These are phyloP conservation scores for Cordyceps sp. DNA, from an alignment of 2,329 filamentous ascomycete species.

Conservation along the genomic window DNA sequence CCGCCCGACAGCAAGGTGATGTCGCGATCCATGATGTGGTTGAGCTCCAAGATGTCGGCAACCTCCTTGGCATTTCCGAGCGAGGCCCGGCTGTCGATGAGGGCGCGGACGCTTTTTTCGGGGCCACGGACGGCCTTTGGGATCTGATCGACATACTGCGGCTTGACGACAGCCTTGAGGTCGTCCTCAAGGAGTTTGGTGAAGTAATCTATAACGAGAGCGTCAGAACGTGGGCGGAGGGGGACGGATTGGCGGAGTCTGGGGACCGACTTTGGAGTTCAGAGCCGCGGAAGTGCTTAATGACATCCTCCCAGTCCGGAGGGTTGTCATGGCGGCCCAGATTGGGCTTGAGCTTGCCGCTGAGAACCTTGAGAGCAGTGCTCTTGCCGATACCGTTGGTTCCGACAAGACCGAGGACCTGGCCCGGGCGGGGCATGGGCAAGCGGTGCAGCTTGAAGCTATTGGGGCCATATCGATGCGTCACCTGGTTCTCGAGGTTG, in stretches of 20 bases:
- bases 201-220: constrained; percentile 58
- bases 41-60: constrained; percentile 67
- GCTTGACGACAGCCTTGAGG: constrained; percentile 95
- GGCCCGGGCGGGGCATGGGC: constrained; percentile 86
- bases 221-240: not conserved
- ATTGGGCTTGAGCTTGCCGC: constrained; percentile 96
- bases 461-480: constrained; percentile 97
- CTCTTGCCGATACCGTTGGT: constrained; percentile 99
- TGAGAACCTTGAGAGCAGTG: constrained; percentile 97
- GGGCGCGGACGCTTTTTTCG: constrained; percentile 60
- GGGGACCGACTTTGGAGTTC: constrained; percentile 75
- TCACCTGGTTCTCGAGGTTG: constrained; percentile 95
- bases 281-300: constrained; percentile 95
- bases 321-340: constrained; percentile 89
- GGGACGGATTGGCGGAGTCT: not conserved
- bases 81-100: constrained; percentile 61
- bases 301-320: constrained; percentile 96
- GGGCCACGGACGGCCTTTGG: constrained; percentile 76
- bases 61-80: constrained; percentile 72
- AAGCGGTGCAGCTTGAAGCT: constrained; percentile 98
- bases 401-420: constrained; percentile 90
- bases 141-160: constrained; percentile 97
- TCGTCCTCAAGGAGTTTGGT: constrained; percentile 96
- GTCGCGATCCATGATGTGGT: constrained; percentile 82
- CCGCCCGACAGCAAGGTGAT: constrained; percentile 84